Base-by-base conservation (phyloP, 306 rosid species). In the Quercus wislizeni region DNA sequence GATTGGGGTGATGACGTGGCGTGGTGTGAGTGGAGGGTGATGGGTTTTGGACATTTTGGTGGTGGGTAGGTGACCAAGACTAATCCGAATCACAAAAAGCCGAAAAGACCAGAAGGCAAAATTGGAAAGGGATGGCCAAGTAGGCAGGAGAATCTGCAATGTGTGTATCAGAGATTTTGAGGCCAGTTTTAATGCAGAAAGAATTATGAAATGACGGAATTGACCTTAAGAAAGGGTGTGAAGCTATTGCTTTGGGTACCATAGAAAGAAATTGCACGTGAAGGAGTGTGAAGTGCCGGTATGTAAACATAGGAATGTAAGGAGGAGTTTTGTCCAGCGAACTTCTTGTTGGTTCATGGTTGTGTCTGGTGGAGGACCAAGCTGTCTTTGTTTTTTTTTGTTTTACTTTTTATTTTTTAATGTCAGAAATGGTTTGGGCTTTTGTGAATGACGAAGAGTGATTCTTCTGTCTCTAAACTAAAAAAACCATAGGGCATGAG, bases 231-330 rank as follows among this genome's bases (percentile, higher is more conserved):
- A 52, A 6, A 56, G 14, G 21, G 19, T 2, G 61, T 49, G 49
- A 51, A 43, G 64, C 12, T 20, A 21, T 23, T 6, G 28, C 21
- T n/a, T 12, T 38, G 46, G 61, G 69, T 74, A 55, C 85, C 77
- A 83, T 83, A 74, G 31, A 49, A 70, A 74, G 31, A 49, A 70
- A 31, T 58, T 55, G 80, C 89, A 76, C 78, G 71, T 79, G 78
- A 23, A 57, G 63, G 1, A 21, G 20, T 0, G 1, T 56, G n/a
- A 5, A 9, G 63, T 6, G 1, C 11, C 25, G 13, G 20, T 9
- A 10, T 4, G 28, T 3, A 57, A 19, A 6, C 21, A 0, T 20
- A 57, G 10, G 25, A 57, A 23, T 9, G 74, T 6, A 6, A 31
- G 57, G 49, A 18, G 31, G 17, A 8, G 30, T 41, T 68, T 31